Evolutionary conservation across 345 rosid genomes (phyloP).

Genomic region (Sonneratia caseolaris): DNA sequence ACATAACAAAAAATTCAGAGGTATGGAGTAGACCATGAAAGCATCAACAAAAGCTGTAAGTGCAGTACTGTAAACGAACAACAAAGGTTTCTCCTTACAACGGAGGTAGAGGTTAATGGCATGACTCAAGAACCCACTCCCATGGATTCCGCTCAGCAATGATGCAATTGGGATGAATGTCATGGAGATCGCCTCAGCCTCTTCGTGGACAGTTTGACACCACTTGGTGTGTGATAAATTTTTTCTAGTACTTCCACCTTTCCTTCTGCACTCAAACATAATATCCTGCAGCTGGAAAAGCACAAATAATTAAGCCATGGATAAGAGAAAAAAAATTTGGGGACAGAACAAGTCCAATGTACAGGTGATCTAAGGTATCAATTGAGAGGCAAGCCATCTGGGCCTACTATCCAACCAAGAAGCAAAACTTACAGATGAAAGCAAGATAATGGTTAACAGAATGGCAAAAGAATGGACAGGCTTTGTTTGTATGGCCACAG

Average conservation of each 20-base stretch:
- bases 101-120: conserved; percentile 46
- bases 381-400: neutral
- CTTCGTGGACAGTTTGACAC: conserved; percentile 33
- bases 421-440: neutral
- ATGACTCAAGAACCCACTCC: conserved; percentile 43
- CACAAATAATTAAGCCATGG: neutral
- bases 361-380: neutral
- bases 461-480: neutral
- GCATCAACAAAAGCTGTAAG: neutral
- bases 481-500: neutral
- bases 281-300: conserved; percentile 27
- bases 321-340: neutral
- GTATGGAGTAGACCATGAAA: neutral
- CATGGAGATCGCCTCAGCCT: conserved; percentile 45
- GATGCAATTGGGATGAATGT: conserved; percentile 43
- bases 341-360: neutral
- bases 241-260: conserved; percentile 28
- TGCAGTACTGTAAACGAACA: neutral
- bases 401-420: neutral
- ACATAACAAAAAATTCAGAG: neutral
- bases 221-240: conserved; percentile 28
- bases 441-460: neutral
- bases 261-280: conserved; percentile 27
- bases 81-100: conserved; percentile 17
- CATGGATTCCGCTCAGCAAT: conserved; percentile 34